Conservation (phyloP, 306 rosid species). For the Prinsepia uniflora region DNA sequence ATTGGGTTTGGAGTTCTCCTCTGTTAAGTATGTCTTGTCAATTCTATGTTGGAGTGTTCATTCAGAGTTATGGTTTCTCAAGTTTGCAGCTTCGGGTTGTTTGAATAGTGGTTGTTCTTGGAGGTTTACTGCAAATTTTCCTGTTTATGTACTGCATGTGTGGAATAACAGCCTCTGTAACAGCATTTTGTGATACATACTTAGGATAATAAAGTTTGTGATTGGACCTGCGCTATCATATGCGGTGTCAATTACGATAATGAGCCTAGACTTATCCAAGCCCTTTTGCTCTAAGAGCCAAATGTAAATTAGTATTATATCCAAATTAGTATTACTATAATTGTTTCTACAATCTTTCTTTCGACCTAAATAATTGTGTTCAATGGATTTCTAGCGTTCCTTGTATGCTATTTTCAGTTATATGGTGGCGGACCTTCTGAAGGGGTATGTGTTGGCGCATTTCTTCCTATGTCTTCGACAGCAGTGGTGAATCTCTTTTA, state of each 20-base stretch:
- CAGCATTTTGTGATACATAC: not conserved
- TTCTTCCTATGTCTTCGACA: slow-evolving; percentile 91
- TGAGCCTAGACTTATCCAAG: not conserved
- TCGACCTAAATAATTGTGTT: not conserved
- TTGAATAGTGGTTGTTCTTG: slow-evolving; percentile 91
- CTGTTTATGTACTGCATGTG: slow-evolving; percentile 88
- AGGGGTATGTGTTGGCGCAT: slow-evolving; percentile 83
- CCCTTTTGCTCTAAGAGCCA: not conserved
- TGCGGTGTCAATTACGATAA: too few relatives aligned
- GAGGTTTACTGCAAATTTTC: slow-evolving; percentile 89
- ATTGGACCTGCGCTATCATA: too few relatives aligned
- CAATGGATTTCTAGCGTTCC: slow-evolving; percentile 33
- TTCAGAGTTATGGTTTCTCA: slow-evolving; percentile 17
- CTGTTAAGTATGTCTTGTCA: slow-evolving; percentile 57
- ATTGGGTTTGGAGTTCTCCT: slow-evolving; percentile 83
- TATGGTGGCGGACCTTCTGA: slow-evolving; percentile 95
- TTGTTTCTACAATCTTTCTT: not conserved
- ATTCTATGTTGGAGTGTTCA: slow-evolving; percentile 20
- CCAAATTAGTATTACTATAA: not conserved
- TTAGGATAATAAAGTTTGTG: not conserved
- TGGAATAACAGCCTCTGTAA: slow-evolving; percentile 77
- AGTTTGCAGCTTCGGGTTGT: slow-evolving; percentile 80
- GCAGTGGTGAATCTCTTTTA: slow-evolving; percentile 69
- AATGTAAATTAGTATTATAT: not conserved
- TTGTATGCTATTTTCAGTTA: slow-evolving; percentile 62